phyloP scores from a whole-genome alignment of 495 filamentous ascomycete genomes.

The Pseudoneurospora amorphoporcata region DNA sequence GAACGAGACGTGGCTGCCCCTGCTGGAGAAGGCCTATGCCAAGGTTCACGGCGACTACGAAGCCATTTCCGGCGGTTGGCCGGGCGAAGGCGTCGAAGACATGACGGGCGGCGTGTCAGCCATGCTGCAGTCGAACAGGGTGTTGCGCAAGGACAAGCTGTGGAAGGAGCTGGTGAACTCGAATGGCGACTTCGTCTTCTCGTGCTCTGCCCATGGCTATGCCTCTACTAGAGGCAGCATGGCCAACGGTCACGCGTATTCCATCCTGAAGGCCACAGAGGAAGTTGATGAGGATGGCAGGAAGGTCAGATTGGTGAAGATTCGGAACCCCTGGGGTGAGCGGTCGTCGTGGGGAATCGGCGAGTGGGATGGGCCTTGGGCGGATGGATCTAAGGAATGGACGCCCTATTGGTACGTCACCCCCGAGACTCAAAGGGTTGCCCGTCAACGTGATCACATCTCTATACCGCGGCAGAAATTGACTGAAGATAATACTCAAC shows the following conservation, averaged over 20 bases:
- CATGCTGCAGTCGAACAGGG: constrained; percentile 40
- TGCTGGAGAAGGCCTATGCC: constrained; percentile 75
- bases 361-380: constrained; percentile 64
- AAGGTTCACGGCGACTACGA: constrained; percentile 55
- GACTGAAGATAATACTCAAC: not conserved
- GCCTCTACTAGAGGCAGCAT: constrained; percentile 46
- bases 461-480: not conserved
- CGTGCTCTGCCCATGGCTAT: constrained; percentile 9
- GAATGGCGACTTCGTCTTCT: constrained; percentile 20
- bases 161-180: constrained; percentile 60
- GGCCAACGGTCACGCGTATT: constrained; percentile 61
- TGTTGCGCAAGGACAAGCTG: constrained; percentile 62
- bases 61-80: constrained; percentile 62
- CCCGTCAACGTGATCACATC: not conserved
- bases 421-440: not conserved
- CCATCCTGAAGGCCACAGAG: constrained; percentile 60
- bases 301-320: constrained; percentile 43
- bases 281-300: constrained; percentile 44
- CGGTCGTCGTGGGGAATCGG: constrained; percentile 22
- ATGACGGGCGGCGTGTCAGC: constrained; percentile 64
- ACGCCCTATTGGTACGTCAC: constrained; percentile 47
- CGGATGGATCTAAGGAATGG: constrained; percentile 62
- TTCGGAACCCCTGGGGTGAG: constrained; percentile 63
- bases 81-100: constrained; percentile 70
- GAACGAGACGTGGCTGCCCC: constrained; percentile 73